A percentile compares a stretch with the other conserved stretches of the same genome.
Conservation (phyloP, 2,329 filamentous ascomycete genomes). For the Sordariomycetes sp. region DNA sequence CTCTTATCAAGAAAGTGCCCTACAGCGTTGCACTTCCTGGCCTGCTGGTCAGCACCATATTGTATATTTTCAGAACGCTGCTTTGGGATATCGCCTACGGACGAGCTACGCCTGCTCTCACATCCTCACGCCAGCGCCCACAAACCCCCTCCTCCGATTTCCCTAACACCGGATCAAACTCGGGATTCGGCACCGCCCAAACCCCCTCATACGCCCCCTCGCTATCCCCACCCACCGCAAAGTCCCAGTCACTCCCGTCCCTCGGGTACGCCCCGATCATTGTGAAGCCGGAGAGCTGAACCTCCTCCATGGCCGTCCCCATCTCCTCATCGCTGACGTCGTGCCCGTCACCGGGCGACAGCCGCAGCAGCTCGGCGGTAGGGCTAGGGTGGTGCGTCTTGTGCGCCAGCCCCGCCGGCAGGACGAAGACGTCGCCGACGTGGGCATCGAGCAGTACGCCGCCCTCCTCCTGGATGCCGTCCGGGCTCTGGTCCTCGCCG, state of each 20-base stretch:
- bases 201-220: slow-evolving; percentile 1
- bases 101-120: too few species aligned
- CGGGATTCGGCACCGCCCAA: slow-evolving; percentile 3
- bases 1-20: slow-evolving; percentile 28
- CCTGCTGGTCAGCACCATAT: slow-evolving; percentile 13
- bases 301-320: slow-evolving; percentile 19
- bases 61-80: too few species aligned
- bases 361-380: slow-evolving; percentile 15
- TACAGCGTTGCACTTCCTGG: slow-evolving; percentile 27
- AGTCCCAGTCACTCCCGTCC: slow-evolving; percentile 2
- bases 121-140: neutral
- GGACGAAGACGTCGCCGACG: slow-evolving; percentile 46
- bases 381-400: slow-evolving; percentile 37
- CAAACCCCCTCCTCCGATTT: neutral
- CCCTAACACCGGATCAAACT: slow-evolving; percentile 3
- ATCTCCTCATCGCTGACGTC: slow-evolving; percentile 20
- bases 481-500: slow-evolving; percentile 24
- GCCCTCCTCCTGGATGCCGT: slow-evolving; percentile 30
- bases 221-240: slow-evolving; percentile 4
- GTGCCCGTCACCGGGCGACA: slow-evolving; percentile 31
- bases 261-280: slow-evolving; percentile 6
- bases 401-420: slow-evolving; percentile 45
- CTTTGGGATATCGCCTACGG: too few species aligned
- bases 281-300: slow-evolving; percentile 18
- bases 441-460: slow-evolving; percentile 35